These are phyloP conservation scores for Cyclotella cryptica DNA, from an alignment of 108 stramenopile genomes.

Conservation along the genomic window DNA sequence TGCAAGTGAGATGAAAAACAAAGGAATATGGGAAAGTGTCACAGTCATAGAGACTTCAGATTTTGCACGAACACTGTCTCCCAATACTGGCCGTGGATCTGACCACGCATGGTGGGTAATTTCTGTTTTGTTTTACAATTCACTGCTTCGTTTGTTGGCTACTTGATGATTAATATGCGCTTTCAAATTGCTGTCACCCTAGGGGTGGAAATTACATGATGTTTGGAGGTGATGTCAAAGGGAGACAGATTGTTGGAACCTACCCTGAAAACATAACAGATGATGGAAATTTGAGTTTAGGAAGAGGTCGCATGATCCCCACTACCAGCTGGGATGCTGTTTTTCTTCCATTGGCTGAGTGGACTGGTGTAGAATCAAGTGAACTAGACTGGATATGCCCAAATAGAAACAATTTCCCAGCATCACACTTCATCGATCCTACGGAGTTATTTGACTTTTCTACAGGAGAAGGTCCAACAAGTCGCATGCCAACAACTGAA, in stretches of 20 bases:
- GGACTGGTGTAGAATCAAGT: constrained; percentile 39
- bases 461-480: too few relatives aligned
- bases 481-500: too few relatives aligned
- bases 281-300: constrained; percentile 36
- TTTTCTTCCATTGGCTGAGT: constrained; percentile 54
- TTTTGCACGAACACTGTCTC: constrained; percentile 65
- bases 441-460: constrained; percentile 33
- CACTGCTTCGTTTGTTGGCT: background rate
- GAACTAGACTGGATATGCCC: constrained; percentile 43
- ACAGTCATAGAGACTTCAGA: constrained; percentile 70
- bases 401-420: constrained; percentile 40
- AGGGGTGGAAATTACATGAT: constrained; percentile 62
- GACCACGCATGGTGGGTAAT: constrained; percentile 57
- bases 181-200: background rate
- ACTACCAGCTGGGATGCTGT: constrained; percentile 57
- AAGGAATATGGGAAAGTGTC: constrained; percentile 66
- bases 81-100: constrained; percentile 56
- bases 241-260: constrained; percentile 50
- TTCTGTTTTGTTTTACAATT: background rate
- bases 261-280: constrained; percentile 46
- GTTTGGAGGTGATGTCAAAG: constrained; percentile 53
- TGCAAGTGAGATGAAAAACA: constrained; percentile 59
- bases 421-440: constrained; percentile 24
- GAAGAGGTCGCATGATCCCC: constrained; percentile 60
- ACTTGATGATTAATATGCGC: background rate